These are phyloP conservation scores for Raddia guianensis DNA, from an alignment of 176 grass and related monocot species.

Conservation along the genomic window DNA sequence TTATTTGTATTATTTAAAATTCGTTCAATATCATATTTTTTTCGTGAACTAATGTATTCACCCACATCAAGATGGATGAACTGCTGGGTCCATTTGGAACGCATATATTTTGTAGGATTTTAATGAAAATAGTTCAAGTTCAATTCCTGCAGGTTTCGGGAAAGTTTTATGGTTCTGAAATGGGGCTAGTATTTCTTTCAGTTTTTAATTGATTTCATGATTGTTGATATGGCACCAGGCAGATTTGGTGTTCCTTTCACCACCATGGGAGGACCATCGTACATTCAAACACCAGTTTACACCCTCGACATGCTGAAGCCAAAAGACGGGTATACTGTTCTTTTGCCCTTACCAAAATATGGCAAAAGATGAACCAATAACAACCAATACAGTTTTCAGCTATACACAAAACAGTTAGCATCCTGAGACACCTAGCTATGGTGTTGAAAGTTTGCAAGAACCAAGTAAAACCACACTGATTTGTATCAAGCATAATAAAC, in stretches of 20 bases:
- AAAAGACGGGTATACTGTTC: conserved; percentile 55
- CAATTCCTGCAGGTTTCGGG: too few species aligned
- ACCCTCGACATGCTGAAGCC: conserved; percentile 72
- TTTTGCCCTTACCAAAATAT: neutral
- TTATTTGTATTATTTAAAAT: too few species aligned
- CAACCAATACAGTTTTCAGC: neutral
- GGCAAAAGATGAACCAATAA: neutral
- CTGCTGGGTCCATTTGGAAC: too few species aligned
- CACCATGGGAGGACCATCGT: conserved; percentile 82
- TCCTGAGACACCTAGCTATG: neutral
- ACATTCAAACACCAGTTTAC: conserved; percentile 46
- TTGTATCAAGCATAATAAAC: neutral
- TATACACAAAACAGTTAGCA: neutral
- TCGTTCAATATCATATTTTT: too few species aligned
- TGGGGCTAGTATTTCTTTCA: neutral
- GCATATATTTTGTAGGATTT: too few species aligned
- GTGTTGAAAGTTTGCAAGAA: neutral
- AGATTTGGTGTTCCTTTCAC: conserved; percentile 75
- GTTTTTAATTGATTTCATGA: conserved; percentile 18
- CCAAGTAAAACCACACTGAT: neutral
- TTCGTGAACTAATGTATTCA: too few species aligned
- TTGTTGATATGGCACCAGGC: conserved; percentile 41
- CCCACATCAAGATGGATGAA: too few species aligned
- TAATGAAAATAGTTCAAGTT: too few species aligned
- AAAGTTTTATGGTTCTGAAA: too few species aligned